Evolutionary conservation across 1,284 basidiomycete genomes (phyloP).

Genomic region (Microbotryum saponariae): DNA sequence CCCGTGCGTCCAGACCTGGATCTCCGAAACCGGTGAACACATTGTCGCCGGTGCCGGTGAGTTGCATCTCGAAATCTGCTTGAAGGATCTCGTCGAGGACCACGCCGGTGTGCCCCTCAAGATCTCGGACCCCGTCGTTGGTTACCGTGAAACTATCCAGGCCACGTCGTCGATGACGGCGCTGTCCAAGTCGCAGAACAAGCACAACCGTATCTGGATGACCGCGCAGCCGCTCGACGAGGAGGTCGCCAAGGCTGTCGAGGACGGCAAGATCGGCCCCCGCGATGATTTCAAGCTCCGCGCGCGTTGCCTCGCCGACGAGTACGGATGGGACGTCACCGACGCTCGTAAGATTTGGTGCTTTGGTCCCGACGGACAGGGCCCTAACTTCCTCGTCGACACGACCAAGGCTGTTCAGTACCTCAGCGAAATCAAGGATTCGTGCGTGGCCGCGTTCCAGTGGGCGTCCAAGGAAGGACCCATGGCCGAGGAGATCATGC

Average conservation of each 20-base stretch:
- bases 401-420: constrained; percentile 76
- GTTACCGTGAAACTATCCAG: constrained; percentile 96
- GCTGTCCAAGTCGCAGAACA: constrained; percentile 99
- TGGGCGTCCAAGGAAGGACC: constrained; percentile 98
- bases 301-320: constrained; percentile 91
- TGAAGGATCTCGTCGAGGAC: constrained; percentile 99
- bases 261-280: constrained; percentile 72
- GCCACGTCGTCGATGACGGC: constrained; percentile 92
- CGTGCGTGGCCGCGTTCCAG: constrained; percentile 97
- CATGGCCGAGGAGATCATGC: constrained; percentile 95
- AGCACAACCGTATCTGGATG: constrained; percentile 97
- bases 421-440: constrained; percentile 93
- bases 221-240: constrained; percentile 91
- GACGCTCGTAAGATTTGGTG: constrained; percentile 99
- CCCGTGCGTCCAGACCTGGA: constrained; percentile 97
- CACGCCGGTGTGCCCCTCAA: constrained; percentile 99
- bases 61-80: constrained; percentile 97
- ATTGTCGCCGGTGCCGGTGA: constrained; percentile 99
- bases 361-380: constrained; percentile 97
- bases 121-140: constrained; percentile 97
- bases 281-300: constrained; percentile 98
- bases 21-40: constrained; percentile 88
- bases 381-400: constrained; percentile 94
- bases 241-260: constrained; percentile 88
- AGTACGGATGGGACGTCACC: constrained; percentile 97